A percentile compares a stretch with the other conserved stretches of the same genome.
Evolutionary conservation across 805 yeast genomes (phyloP).

Genomic region (Zygosaccharomyces siamensis): DNA sequence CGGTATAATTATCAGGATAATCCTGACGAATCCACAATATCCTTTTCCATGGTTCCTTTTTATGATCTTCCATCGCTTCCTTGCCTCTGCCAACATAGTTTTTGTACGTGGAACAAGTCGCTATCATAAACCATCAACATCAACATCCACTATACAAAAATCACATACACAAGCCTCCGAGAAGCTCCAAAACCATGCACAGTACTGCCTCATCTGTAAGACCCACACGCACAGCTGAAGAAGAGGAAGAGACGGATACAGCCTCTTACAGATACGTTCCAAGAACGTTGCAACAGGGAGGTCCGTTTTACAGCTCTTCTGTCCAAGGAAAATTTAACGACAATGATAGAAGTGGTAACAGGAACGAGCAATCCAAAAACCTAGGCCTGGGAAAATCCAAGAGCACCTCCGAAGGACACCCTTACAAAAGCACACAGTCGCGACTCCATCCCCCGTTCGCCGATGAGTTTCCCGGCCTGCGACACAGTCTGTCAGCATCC

Average conservation of each 20-base stretch:
- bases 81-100: background rate
- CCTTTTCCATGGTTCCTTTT: conserved; percentile 64
- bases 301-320: conserved; percentile 4
- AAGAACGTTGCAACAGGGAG: conserved; percentile 11
- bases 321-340: background rate
- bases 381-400: background rate
- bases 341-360: background rate
- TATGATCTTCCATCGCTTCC: background rate
- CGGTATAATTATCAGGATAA: conserved; percentile 90
- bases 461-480: background rate
- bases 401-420: background rate
- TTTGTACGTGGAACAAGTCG: background rate
- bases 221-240: conserved; percentile 8
- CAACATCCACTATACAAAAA: background rate
- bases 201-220: conserved; percentile 5
- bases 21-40: conserved; percentile 79
- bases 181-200: conserved; percentile 2
- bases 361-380: background rate
- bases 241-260: conserved; percentile 11
- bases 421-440: background rate
- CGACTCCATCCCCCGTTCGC: background rate
- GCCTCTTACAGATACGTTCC: conserved; percentile 7
- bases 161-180: background rate
- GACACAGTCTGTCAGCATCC: background rate
- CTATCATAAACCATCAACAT: background rate